phyloP scores from a whole-genome alignment of 345 rosid genomes.

The Corchorus capsularis region DNA sequence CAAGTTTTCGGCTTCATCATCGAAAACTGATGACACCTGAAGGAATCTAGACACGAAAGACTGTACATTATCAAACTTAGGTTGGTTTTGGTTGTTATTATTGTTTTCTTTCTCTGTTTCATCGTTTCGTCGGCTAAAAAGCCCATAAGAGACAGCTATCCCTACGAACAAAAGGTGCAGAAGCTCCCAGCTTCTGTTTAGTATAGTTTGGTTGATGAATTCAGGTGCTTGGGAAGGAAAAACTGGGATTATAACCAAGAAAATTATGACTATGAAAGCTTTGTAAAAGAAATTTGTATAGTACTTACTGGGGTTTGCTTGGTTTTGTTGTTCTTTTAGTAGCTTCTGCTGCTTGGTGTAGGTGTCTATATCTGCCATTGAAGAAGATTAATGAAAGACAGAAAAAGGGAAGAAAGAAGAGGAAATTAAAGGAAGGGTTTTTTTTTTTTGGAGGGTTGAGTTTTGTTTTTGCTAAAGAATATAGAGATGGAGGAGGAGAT shows the following conservation, averaged over 20 bases:
- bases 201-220: constrained; percentile 64
- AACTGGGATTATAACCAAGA: constrained; percentile 52
- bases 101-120: constrained; percentile 49
- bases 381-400: constrained; percentile 19
- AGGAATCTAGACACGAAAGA: constrained; percentile 72
- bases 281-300: constrained; percentile 64
- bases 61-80: constrained; percentile 59
- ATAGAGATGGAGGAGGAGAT: constrained; percentile 28
- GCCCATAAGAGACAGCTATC: constrained; percentile 96
- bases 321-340: constrained; percentile 34
- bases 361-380: constrained; percentile 66
- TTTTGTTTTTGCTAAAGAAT: constrained; percentile 25
- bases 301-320: constrained; percentile 48
- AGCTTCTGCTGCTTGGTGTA: constrained; percentile 34
- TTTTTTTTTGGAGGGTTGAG: not conserved
- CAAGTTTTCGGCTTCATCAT: constrained; percentile 53
- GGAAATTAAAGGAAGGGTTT: constrained; percentile 17
- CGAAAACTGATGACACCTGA: constrained; percentile 86
- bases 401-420: not conserved
- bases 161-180: constrained; percentile 92
- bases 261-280: constrained; percentile 53
- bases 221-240: constrained; percentile 89
- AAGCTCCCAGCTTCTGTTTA: constrained; percentile 80
- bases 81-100: constrained; percentile 16
- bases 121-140: constrained; percentile 68